A percentile compares a stretch with the other conserved stretches of the same genome.
Evolutionary conservation across 2,329 filamentous ascomycete genomes (phyloP).

Genomic region (Aspergillus calidoustus): DNA sequence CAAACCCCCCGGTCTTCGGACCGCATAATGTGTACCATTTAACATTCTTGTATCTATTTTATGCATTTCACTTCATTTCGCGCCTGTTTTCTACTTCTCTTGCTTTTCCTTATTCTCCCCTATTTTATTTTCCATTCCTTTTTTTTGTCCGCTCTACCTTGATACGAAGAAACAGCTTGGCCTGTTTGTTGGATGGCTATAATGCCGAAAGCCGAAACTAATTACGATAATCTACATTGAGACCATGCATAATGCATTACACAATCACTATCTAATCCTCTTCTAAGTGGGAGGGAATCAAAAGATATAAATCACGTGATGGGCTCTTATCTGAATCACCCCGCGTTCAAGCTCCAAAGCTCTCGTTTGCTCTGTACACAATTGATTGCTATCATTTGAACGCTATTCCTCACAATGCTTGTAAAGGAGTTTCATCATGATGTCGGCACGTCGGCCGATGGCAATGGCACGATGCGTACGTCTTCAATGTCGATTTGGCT

Average conservation of each 20-base stretch:
- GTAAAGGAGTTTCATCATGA: constrained; percentile 42
- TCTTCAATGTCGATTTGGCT: neutral
- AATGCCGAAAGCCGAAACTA: constrained; percentile 4
- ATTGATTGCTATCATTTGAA: neutral
- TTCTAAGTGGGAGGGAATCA: neutral
- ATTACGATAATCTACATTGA: constrained; percentile 11
- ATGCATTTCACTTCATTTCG: neutral
- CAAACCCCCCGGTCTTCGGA: neutral
- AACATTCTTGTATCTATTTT: constrained; percentile 19
- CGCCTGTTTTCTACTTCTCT: constrained; percentile 12
- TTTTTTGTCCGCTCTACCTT: neutral
- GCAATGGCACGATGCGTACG: constrained; percentile 45
- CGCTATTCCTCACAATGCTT: constrained; percentile 34
- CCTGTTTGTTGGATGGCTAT: neutral
- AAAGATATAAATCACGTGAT: constrained; percentile 6
- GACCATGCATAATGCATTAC: constrained; percentile 2
- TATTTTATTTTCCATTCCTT: constrained; percentile 3
- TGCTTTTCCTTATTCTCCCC: neutral
- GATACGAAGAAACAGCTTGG: constrained; percentile 4
- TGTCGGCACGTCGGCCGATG: constrained; percentile 45
- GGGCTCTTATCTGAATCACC: constrained; percentile 3
- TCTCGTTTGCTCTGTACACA: neutral
- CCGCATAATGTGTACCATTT: neutral
- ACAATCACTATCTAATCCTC: neutral
- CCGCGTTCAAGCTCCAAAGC: constrained; percentile 5